A percentile compares a stretch with the other conserved stretches of the same genome.
These are phyloP conservation scores for Olyra latifolia DNA, from an alignment of 176 grass and related monocot genomes.

Conservation along the genomic window DNA sequence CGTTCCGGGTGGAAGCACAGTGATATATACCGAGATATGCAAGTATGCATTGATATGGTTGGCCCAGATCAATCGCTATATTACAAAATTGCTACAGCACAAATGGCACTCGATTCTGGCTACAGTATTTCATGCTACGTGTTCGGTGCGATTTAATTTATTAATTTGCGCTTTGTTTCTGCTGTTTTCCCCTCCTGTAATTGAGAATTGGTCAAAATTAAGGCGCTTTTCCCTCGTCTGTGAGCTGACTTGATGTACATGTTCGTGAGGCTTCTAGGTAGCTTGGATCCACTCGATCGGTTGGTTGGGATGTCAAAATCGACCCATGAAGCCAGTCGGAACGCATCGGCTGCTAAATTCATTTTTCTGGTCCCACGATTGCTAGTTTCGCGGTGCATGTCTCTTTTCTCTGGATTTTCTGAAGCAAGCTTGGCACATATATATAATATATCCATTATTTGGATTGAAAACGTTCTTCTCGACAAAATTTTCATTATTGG, in stretches of 20 bases:
- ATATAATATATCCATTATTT: too few relatives aligned
- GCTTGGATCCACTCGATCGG: conserved; percentile 4
- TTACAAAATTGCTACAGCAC: too few relatives aligned
- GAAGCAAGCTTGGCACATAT: neutral
- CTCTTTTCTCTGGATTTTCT: neutral
- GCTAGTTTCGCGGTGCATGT: neutral
- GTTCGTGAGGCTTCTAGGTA: neutral
- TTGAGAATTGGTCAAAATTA: neutral
- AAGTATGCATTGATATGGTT: too few relatives aligned
- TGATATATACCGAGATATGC: too few relatives aligned
- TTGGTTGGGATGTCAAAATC: conserved; percentile 48
- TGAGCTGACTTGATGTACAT: neutral
- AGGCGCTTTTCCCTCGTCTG: neutral
- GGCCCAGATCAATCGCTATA: too few relatives aligned
- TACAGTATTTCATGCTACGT: neutral
- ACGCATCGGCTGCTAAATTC: conserved; percentile 26
- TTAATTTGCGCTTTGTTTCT: neutral
- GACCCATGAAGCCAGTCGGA: neutral
- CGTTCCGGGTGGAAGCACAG: too few relatives aligned
- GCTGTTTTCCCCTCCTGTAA: neutral
- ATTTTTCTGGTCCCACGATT: neutral
- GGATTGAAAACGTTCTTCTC: neutral
- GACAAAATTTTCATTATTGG: neutral
- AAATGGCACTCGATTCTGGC: too few relatives aligned
- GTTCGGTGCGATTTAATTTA: too few relatives aligned